These are phyloP conservation scores for Coleophoma cylindrospora DNA, from an alignment of 2,329 filamentous ascomycete genomes.

Conservation along the genomic window DNA sequence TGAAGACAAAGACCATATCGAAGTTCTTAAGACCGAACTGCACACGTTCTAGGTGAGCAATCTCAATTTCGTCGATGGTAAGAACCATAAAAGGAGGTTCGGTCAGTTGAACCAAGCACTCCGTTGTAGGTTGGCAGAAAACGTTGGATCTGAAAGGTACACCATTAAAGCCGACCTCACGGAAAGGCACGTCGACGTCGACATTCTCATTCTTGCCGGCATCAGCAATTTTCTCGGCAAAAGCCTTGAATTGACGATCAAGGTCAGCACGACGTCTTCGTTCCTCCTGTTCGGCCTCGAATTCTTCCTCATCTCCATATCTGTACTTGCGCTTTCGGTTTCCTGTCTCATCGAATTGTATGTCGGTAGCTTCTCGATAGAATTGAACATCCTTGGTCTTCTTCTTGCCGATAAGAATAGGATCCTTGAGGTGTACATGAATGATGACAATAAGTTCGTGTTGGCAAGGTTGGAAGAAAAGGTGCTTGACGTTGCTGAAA, in stretches of 20 bases:
- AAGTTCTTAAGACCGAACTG: conserved; percentile 98
- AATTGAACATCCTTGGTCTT: conserved; percentile 99
- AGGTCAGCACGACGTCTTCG: conserved; percentile 84
- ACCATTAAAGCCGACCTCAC: conserved; percentile 93
- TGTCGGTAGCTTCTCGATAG: conserved; percentile 95
- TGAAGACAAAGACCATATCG: conserved; percentile 97
- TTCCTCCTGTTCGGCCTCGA: conserved; percentile 97
- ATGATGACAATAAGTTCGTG: conserved; percentile 97
- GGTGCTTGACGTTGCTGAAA: conserved; percentile 96
- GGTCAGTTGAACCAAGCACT: conserved; percentile 93
- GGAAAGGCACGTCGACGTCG: conserved; percentile 93
- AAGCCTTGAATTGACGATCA: conserved; percentile 92
- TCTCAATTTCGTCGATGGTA: conserved; percentile 91
- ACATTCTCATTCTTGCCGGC: conserved; percentile 87
- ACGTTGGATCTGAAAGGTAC: conserved; percentile 95
- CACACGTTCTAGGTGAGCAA: conserved; percentile 93
- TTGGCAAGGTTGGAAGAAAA: conserved; percentile 97
- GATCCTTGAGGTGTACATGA: conserved; percentile 95
- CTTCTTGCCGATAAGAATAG: conserved; percentile 95
- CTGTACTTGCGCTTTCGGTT: conserved; percentile 97
- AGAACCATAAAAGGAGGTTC: conserved; percentile 96
- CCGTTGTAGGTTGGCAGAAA: conserved; percentile 90
- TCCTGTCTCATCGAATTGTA: conserved; percentile 97
- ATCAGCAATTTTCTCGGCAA: conserved; percentile 96
- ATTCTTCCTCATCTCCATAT: conserved; percentile 97